Evolutionary conservation across 2,329 filamentous ascomycete genomes (phyloP).

Genomic region (Tolypocladium capitatum): DNA sequence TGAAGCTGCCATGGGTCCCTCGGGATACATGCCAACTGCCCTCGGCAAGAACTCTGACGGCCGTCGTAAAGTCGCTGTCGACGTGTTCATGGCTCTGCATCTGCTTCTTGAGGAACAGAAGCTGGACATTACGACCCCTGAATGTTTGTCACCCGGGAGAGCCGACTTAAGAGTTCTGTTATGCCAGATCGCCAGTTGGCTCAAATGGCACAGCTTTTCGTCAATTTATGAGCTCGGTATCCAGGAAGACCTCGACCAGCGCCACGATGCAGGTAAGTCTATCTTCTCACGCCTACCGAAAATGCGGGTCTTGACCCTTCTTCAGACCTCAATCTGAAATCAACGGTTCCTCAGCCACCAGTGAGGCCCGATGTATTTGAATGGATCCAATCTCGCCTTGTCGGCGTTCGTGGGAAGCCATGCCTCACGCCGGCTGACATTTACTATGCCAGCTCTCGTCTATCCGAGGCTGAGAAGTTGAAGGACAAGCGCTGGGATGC

Average conservation of each 20-base stretch:
- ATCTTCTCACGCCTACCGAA: neutral
- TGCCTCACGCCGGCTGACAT: constrained; percentile 33
- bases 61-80: constrained; percentile 47
- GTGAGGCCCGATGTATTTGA: constrained; percentile 30
- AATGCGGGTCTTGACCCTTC: neutral
- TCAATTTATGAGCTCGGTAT: constrained; percentile 38
- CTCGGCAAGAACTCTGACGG: constrained; percentile 36
- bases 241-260: constrained; percentile 29
- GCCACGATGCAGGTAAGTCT: constrained; percentile 25
- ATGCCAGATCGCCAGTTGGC: constrained; percentile 69
- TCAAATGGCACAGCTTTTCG: constrained; percentile 50
- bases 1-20: constrained; percentile 33
- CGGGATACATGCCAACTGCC: constrained; percentile 55
- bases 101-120: constrained; percentile 84
- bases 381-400: constrained; percentile 38
- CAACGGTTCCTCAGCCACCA: constrained; percentile 19
- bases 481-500: constrained; percentile 28
- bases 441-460: constrained; percentile 24
- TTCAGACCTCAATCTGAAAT: constrained; percentile 19
- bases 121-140: constrained; percentile 47
- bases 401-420: constrained; percentile 18
- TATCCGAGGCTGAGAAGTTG: constrained; percentile 20
- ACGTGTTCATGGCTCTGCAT: constrained; percentile 66
- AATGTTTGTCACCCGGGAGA: constrained; percentile 28
- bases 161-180: constrained; percentile 56